Percentiles rank a stretch among this genome's conserved stretches.
These are phyloP conservation scores for Colletotrichum spaethianum DNA, from an alignment of 2,329 filamentous ascomycete species.

Conservation along the genomic window DNA sequence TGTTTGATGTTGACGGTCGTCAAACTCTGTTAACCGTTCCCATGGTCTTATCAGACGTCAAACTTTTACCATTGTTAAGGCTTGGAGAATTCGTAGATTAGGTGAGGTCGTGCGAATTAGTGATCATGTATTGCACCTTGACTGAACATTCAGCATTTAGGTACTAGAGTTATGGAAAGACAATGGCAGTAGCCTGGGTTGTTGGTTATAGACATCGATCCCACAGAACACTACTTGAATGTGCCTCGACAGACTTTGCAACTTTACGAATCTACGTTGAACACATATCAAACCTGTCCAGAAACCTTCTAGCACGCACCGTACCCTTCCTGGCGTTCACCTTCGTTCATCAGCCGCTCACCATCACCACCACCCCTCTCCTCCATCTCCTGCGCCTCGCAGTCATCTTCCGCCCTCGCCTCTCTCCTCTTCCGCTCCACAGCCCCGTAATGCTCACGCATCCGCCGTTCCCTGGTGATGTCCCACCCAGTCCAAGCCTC, in stretches of 20 bases:
- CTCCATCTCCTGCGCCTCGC: not conserved
- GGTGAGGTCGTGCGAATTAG: no score
- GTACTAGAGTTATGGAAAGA: not conserved
- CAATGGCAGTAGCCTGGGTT: not conserved
- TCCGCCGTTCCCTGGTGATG: not conserved
- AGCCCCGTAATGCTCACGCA: not conserved
- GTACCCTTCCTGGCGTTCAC: not conserved
- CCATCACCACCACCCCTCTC: not conserved
- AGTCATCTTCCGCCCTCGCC: not conserved
- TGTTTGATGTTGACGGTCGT: no score
- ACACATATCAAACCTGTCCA: not conserved
- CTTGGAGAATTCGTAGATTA: no score
- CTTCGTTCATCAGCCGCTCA: not conserved
- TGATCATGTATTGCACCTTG: no score
- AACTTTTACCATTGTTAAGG: no score
- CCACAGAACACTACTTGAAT: not conserved
- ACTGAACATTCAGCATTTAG: no score
- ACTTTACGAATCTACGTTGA: not conserved
- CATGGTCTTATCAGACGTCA: no score
- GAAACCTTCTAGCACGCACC: not conserved
- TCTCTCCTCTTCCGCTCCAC: not conserved
- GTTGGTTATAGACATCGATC: not conserved
- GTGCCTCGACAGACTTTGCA: not conserved
- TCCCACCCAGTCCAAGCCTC: not conserved
- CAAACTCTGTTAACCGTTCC: no score